These are phyloP conservation scores for Cenchrus fungigraminus DNA, from an alignment of 176 grass and related monocot species.

Conservation along the genomic window DNA sequence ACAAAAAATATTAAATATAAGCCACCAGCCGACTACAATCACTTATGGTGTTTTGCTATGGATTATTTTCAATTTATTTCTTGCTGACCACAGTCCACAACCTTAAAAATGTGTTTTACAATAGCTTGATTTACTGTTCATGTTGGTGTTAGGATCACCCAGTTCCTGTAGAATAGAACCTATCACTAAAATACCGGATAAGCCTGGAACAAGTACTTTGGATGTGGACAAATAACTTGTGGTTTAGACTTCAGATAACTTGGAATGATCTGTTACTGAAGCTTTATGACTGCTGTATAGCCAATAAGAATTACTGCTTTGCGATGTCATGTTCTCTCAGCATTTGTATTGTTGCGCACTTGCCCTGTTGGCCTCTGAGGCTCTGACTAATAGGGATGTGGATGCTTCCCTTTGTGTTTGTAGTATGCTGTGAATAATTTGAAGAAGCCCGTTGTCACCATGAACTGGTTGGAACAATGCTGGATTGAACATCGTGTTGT, in stretches of 20 bases:
- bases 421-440: constrained; percentile 80
- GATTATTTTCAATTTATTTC: constrained; percentile 14
- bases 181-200: neutral
- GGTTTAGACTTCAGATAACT: constrained; percentile 16
- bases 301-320: constrained; percentile 18
- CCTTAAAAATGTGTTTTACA: constrained; percentile 20
- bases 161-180: neutral
- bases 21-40: neutral
- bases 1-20: neutral
- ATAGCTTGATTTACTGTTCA: constrained; percentile 27
- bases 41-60: neutral
- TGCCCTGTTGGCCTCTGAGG: constrained; percentile 28
- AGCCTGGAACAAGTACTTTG: neutral
- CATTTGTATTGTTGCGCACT: neutral
- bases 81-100: neutral
- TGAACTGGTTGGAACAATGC: constrained; percentile 83
- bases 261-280: neutral
- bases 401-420: constrained; percentile 47
- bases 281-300: constrained; percentile 10
- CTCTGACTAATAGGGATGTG: constrained; percentile 37
- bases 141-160: neutral
- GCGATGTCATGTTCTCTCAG: neutral
- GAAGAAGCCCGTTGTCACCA: constrained; percentile 85
- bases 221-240: constrained; percentile 16
- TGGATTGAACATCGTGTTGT: constrained; percentile 94